Conservation (phyloP, 306 rosid genomes). For the Arachis hypogaea region DNA sequence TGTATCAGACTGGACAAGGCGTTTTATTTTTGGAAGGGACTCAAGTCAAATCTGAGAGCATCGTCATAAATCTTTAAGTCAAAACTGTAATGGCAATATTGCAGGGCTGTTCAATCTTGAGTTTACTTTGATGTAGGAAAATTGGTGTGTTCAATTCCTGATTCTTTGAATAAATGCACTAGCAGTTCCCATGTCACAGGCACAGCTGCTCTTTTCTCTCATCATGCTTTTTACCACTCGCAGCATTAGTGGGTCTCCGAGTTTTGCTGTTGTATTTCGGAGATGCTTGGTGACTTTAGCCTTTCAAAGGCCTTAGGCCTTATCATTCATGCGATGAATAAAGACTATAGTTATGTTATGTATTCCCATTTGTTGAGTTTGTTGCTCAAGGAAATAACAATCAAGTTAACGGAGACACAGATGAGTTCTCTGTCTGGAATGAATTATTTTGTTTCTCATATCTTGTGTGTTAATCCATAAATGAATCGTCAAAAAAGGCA, state of each 20-base stretch:
- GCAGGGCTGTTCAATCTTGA: constrained; percentile 21
- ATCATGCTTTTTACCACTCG: constrained; percentile 12
- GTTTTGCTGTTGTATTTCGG: constrained; percentile 42
- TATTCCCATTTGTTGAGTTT: not conserved
- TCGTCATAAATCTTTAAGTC: not conserved
- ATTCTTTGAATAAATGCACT: constrained; percentile 47
- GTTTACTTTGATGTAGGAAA: constrained; percentile 26
- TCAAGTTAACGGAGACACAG: not conserved
- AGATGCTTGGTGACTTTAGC: constrained; percentile 30
- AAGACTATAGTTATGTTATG: not conserved
- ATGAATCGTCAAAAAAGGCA: not conserved
- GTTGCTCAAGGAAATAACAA: constrained; percentile 3
- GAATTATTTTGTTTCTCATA: constrained; percentile 2
- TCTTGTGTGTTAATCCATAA: constrained; percentile 9
- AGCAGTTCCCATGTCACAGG: constrained; percentile 21
- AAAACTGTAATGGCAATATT: constrained; percentile 18
- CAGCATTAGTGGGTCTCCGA: constrained; percentile 35
- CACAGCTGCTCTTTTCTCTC: constrained; percentile 14
- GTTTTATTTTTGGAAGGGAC: constrained; percentile 88
- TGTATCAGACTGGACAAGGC: constrained; percentile 81
- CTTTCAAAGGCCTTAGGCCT: constrained; percentile 1
- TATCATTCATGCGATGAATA: not conserved
- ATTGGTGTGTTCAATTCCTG: constrained; percentile 17
- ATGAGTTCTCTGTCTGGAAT: not conserved
- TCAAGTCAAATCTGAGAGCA: constrained; percentile 72